Base-by-base conservation (phyloP, 768 basidiomycete genomes). In the Leccinum longicurvipes region DNA sequence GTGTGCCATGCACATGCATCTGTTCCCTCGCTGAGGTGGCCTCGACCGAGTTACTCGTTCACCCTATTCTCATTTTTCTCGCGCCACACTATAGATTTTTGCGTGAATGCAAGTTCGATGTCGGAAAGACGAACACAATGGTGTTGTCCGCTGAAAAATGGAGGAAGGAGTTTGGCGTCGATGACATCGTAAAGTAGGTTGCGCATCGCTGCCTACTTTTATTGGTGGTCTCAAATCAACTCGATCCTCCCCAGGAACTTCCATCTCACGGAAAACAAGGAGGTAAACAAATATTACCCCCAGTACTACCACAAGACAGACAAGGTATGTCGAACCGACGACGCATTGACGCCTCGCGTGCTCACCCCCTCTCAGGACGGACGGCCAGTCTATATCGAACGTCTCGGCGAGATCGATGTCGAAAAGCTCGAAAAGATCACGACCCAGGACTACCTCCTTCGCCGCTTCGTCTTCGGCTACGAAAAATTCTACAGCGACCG, bases 281-380 rank as follows among this genome's bases (percentile, higher is more conserved):
- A 84, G 64, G 94, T 98, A 8, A 84, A 93, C 79, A 89, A 91
- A 74, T 93, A 89, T 65, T 98, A 97, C 67, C 94, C 95, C 2
- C 93, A 96, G 65, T 97, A 83, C 73, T 96, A 98, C 72, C 96
- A 98, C 77, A 95, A 92, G 77, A 89, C 79, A 61, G 96, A 98
- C 79, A 93, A 87, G 79, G 93, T 92, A 53, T 24, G 10, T 1
- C 1, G 3, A 7, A 17, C 17, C 17, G 17, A 34, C 32, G 15
- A 2, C 1, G 14, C 10, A 3, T 2, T 3, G 4, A 10, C 28
- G 4, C 7, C 9, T 48, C 32, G 45, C 29, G 4, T 4, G 1
- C 39, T n/a, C 29, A 3, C 17, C 19, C 5, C 6, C 1, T 7
- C 17, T 3, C 64, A 94, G 91, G 94, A 97, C 63, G 96, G 96